phyloP scores from a whole-genome alignment of 305 asterid genomes.

The Fraxinus sp. region DNA sequence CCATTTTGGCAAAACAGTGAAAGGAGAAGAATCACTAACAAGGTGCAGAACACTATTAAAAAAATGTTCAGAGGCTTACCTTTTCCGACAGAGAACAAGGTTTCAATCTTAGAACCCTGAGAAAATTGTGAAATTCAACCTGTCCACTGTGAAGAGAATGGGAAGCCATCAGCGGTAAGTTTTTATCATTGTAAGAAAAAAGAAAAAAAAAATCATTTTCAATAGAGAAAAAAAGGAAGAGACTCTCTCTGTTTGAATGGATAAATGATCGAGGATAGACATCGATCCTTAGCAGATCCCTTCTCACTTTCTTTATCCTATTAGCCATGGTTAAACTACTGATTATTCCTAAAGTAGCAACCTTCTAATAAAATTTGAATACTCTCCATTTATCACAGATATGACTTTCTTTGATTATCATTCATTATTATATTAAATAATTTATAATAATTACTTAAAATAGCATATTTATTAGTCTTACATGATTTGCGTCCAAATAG shows the following conservation, averaged over 20 bases:
- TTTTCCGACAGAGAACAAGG: conserved; percentile 69
- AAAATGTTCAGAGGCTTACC: conserved; percentile 38
- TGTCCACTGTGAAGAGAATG: conserved; percentile 57
- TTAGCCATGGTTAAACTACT: not conserved
- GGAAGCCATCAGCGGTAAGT: conserved; percentile 27
- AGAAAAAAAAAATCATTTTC: not conserved
- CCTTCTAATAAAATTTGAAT: not conserved
- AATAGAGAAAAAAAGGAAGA: conserved; percentile 11
- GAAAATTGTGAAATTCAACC: conserved; percentile 67
- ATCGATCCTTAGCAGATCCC: not conserved
- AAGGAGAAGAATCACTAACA: conserved; percentile 4
- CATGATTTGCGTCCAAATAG: not conserved
- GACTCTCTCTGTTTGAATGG: not conserved
- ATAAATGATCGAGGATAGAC: not conserved
- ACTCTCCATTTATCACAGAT: not conserved
- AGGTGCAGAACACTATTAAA: conserved; percentile 2
- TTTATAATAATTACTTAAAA: not conserved
- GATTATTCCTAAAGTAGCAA: not conserved
- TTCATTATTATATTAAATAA: not conserved
- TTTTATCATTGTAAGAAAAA: conserved; percentile 12
- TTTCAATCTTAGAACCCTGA: conserved; percentile 66
- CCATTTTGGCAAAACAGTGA: conserved; percentile 13
- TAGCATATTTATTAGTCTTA: not conserved
- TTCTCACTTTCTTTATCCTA: not conserved
- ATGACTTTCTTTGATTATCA: not conserved